Evolutionary conservation across 192 early-diverging fungal genomes (phyloP).

Genomic region (Gryganskiella cystojenkinii): DNA sequence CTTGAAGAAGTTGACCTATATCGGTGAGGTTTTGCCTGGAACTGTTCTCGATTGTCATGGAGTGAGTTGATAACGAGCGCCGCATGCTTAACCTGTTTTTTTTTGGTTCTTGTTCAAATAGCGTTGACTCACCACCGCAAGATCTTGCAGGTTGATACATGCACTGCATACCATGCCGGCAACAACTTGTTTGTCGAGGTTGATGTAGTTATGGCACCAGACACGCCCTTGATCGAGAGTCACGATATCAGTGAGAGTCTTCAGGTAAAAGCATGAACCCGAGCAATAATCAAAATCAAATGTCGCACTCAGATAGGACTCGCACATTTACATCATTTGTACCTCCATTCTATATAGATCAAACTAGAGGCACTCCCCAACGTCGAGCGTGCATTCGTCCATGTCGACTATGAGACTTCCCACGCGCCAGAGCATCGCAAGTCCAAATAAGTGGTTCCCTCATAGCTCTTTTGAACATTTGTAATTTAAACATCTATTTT

Average conservation of each 20-base stretch:
- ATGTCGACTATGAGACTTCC: slow-evolving; percentile 91
- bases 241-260: slow-evolving; percentile 95
- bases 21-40: slow-evolving; percentile 49
- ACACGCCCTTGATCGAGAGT: slow-evolving; percentile 80
- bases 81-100: slow-evolving; percentile 17
- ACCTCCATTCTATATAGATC: slow-evolving; percentile 33
- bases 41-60: background rate
- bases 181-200: slow-evolving; percentile 94
- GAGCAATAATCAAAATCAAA: background rate
- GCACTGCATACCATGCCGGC: slow-evolving; percentile 90
- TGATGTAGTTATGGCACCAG: slow-evolving; percentile 92
- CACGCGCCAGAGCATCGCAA: slow-evolving; percentile 84
- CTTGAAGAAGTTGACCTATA: slow-evolving; percentile 87
- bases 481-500: too few relatives aligned
- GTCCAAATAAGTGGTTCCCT: slow-evolving; percentile 55
- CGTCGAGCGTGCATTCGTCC: slow-evolving; percentile 95
- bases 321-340: background rate
- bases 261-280: slow-evolving; percentile 56
- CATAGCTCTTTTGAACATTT: too few relatives aligned
- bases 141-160: slow-evolving; percentile 79
- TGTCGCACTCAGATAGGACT: background rate
- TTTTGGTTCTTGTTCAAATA: slow-evolving; percentile 11
- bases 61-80: too few relatives aligned
- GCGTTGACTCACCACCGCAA: slow-evolving; percentile 79
- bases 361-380: slow-evolving; percentile 86